Percentiles rank a stretch among this genome's conserved stretches.
These are phyloP conservation scores for Kwoniella sp. DNA, from an alignment of 768 basidiomycete species.

Conservation along the genomic window DNA sequence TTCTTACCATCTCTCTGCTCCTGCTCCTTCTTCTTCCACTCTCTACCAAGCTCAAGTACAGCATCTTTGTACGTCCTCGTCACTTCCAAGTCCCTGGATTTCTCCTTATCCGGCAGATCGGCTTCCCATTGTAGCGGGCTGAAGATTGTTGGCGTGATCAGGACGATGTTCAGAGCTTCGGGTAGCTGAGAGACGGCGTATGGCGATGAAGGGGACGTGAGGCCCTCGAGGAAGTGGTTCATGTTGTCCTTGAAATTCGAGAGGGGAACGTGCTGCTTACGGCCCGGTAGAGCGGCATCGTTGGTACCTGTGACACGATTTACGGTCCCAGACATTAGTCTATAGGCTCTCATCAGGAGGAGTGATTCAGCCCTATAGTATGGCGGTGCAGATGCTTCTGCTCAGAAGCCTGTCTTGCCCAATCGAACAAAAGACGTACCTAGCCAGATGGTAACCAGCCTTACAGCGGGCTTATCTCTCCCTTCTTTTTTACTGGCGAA, in stretches of 20 bases:
- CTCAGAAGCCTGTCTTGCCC: no score
- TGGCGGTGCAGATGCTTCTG: no score
- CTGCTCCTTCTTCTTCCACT: slow-evolving; percentile 19
- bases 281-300: slow-evolving; percentile 23
- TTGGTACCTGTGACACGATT: slow-evolving; percentile 31
- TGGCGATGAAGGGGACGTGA: slow-evolving; percentile 28
- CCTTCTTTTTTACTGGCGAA: slow-evolving; percentile 28
- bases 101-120: neutral
- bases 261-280: slow-evolving; percentile 23
- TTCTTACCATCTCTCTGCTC: neutral
- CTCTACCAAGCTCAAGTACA: slow-evolving; percentile 17
- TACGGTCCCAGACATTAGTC: neutral
- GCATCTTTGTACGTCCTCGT: slow-evolving; percentile 16
- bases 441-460: slow-evolving; percentile 43
- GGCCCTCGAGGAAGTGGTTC: slow-evolving; percentile 16
- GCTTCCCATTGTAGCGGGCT: neutral
- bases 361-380: no score
- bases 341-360: no score
- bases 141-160: slow-evolving; percentile 28
- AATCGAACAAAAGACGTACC: no score
- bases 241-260: slow-evolving; percentile 26
- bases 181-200: slow-evolving; percentile 11
- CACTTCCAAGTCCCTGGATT: slow-evolving; percentile 4
- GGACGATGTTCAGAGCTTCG: slow-evolving; percentile 20
- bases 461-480: slow-evolving; percentile 4